Base-by-base conservation (phyloP, 192 early-diverging fungal species). In the Coemansia sp. region DNA sequence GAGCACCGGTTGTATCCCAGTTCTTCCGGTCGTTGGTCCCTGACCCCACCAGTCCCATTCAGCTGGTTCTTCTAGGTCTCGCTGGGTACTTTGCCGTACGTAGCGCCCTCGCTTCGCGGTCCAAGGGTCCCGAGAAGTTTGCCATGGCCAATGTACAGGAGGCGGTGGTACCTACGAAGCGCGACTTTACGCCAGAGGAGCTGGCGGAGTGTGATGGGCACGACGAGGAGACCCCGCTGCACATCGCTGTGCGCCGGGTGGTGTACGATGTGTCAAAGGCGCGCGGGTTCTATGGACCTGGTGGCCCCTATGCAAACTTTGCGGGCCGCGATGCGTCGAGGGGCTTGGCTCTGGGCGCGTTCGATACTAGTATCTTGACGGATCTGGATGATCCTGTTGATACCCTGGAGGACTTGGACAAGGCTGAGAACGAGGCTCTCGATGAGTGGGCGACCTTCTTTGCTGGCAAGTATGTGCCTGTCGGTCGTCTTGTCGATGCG, bases 241-340 rank as follows among this genome's bases (percentile, higher is more conserved):
- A 90, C 37, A 87, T 97, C 72, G 93, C 85, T 4, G 89, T 98
- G n/a, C 87, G 89, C 31, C 91, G 94, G 14, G 87, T 85, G 21
- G 92, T 98, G 23, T 98, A 91, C 76, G 95, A 98, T 74, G 97
- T 98, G 32, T 88, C 92, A 3, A 72, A 80, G 27, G 92, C 94
- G 27, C 84, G 88, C 29, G 85, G 82, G 36, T 97, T 98, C 77
- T 98, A 98, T 74, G 96, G 96, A 0, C 96, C 96, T 36, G 76
- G 46, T 8, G 94, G 94, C 5, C 94, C 92, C n/a, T 98, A 98
- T 70, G 91, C 88, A 32, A 96, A 95, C 86, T 98, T 97, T 89
- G 90, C 95, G 6, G 97, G 97, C 2, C 88, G 91, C n/a, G 97
- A 98, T 84, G 95, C 97, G 15, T 95, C 94, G 19, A 88, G 97